Evolutionary conservation across 345 rosid species (phyloP).

Genomic region (Hevea brasiliensis): DNA sequence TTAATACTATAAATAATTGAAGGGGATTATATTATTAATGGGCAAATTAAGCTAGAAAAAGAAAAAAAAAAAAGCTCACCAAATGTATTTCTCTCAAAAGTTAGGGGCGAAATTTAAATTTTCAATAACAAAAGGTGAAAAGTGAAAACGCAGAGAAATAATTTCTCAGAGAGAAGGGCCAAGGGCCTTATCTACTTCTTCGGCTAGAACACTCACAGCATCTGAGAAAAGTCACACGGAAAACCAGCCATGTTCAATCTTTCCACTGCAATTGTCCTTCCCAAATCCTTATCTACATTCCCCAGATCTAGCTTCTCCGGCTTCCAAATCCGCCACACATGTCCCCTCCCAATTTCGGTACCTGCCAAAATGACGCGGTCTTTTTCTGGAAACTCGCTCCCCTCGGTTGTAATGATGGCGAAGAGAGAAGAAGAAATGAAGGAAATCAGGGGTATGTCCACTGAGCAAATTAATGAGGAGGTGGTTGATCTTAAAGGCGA

Average conservation of each 20-base stretch:
- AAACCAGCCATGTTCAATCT: conserved; percentile 52
- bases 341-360: conserved; percentile 20
- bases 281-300: conserved; percentile 28
- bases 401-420: conserved; percentile 69
- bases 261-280: conserved; percentile 42
- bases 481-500: conserved; percentile 91
- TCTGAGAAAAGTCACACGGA: not conserved
- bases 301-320: conserved; percentile 55
- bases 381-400: conserved; percentile 21
- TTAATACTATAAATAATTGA: too few relatives aligned
- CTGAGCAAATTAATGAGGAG: conserved; percentile 79
- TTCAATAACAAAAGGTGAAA: not conserved
- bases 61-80: too few relatives aligned
- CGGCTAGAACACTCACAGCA: not conserved
- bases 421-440: conserved; percentile 76
- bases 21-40: too few relatives aligned
- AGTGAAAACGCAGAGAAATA: not conserved
- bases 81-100: too few relatives aligned
- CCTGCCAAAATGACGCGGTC: conserved; percentile 21
- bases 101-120: not conserved
- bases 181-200: conserved; percentile 5
- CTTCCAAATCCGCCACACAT: conserved; percentile 43
- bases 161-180: not conserved
- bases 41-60: too few relatives aligned
- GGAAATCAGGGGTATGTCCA: conserved; percentile 66